Percentiles rank a stretch among this genome's conserved stretches.
These are phyloP conservation scores for Barnettozyma wickerhamii DNA, from an alignment of 805 yeast genomes.

Conservation along the genomic window DNA sequence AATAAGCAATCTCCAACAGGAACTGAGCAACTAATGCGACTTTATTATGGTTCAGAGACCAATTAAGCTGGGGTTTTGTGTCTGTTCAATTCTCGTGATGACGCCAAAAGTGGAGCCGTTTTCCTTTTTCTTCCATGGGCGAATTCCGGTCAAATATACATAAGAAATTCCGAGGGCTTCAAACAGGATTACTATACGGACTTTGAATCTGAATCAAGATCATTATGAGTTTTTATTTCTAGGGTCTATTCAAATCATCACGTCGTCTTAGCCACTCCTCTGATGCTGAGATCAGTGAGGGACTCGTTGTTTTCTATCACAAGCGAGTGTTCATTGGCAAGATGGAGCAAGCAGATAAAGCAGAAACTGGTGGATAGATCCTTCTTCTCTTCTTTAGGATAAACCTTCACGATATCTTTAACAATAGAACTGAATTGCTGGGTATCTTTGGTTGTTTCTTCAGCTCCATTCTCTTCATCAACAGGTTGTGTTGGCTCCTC, in stretches of 20 bases:
- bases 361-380: slow-evolving; percentile 84
- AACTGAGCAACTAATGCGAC: neutral
- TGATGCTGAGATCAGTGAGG: slow-evolving; percentile 16
- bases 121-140: slow-evolving; percentile 2
- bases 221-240: too few species aligned
- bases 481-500: too few species aligned
- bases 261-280: too few species aligned
- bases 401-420: slow-evolving; percentile 43
- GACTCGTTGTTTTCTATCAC: slow-evolving; percentile 31
- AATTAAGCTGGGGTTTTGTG: neutral
- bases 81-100: neutral
- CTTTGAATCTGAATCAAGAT: too few species aligned
- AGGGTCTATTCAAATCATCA: too few species aligned
- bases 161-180: slow-evolving; percentile 4
- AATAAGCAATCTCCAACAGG: neutral
- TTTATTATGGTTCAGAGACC: neutral
- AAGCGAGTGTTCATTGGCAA: slow-evolving; percentile 83
- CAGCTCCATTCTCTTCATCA: neutral
- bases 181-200: too few species aligned
- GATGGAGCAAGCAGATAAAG: slow-evolving; percentile 76
- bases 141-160: too few species aligned
- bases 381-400: slow-evolving; percentile 49
- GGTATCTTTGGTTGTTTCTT: slow-evolving; percentile 4
- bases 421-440: slow-evolving; percentile 43
- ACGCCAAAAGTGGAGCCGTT: neutral